Evolutionary conservation across 2,329 filamentous ascomycete species (phyloP).

Genomic region (Trichoderma sp.): DNA sequence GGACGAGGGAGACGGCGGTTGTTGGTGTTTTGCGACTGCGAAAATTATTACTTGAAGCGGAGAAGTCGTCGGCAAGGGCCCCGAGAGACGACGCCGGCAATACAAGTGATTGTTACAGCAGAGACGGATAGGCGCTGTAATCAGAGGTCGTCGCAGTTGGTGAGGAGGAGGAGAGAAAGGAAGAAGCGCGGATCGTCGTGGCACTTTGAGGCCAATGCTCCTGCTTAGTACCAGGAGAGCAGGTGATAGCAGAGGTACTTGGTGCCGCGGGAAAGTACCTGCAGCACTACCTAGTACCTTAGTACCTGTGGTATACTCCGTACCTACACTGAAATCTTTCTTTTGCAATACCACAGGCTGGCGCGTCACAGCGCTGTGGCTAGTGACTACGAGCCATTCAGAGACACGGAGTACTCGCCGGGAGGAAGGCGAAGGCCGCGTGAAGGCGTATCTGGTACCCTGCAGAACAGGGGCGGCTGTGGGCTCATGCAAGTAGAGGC

Average conservation of each 20-base stretch:
- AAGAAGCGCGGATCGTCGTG: constrained; percentile 10
- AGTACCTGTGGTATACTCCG: too few species aligned
- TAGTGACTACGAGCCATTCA: not conserved
- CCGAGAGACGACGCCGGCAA: not conserved
- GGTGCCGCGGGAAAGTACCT: not conserved
- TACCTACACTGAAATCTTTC: not conserved
- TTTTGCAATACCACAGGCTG: not conserved
- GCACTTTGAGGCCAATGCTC: constrained; percentile 10
- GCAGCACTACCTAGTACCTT: too few species aligned
- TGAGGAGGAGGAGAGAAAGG: constrained; percentile 8
- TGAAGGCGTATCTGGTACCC: not conserved
- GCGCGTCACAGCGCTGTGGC: constrained; percentile 18
- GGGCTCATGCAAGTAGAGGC: not conserved
- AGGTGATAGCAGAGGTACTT: not conserved
- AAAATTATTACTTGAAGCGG: constrained; percentile 10
- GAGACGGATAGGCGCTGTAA: not conserved
- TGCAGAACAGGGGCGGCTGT: not conserved
- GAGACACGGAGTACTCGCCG: not conserved
- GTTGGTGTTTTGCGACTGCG: not conserved
- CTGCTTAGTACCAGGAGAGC: not conserved
- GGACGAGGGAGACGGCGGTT: not conserved
- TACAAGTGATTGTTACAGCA: not conserved
- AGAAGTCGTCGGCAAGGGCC: not conserved
- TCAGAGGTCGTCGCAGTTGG: not conserved
- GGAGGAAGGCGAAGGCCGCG: not conserved